Evolutionary conservation across 306 rosid species (phyloP), one percentile per base, ranked within the genome.

Genomic region (Casuarina glauca): DNA sequence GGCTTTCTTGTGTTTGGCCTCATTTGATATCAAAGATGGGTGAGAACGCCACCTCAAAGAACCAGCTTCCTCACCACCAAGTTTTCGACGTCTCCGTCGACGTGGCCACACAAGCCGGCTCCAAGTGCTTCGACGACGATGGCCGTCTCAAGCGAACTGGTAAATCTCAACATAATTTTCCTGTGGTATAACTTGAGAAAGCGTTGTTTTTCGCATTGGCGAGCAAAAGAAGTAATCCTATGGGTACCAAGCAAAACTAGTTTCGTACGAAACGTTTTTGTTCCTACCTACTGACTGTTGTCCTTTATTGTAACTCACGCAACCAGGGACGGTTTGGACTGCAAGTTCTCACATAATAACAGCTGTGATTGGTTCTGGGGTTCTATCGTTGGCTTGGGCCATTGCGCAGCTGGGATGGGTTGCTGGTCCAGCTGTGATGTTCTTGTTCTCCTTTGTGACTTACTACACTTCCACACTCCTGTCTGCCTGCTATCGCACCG

Each of bases 351-450:
- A 91, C 82, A 88, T 91, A 49, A 90, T 93, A 51, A 93, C 98
- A 0, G 98, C 97, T 2, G 97, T 91, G 60, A 90, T 93, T 26
- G 98, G 98, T 0, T 90, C 98, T 4, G 98, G 98, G 4, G 98
- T 93, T 67, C 54, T 91, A 20, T 80, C 98, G 2, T 72, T 93
- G 83, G 97, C 97, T 55, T 93, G 92, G 92, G 97, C 98, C 7
- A 81, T 77, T 7, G 98, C 98, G 41, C 98, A 93, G 76, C 96
- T 93, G 41, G 98, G 98, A 69, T 93, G 98, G 98, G 42, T 91
- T 61, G 96, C 91, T 75, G 98, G 98, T 67, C 98, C 98, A 11
- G 49, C 78, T 48, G 88, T 82, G 4, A 88, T 93, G 98, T 35
- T 90, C 35, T 62, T 93, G 81, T 93, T 93, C 85, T 78, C 97